Conservation (phyloP, 768 basidiomycete genomes). For the Melanogaster broomeanus region DNA sequence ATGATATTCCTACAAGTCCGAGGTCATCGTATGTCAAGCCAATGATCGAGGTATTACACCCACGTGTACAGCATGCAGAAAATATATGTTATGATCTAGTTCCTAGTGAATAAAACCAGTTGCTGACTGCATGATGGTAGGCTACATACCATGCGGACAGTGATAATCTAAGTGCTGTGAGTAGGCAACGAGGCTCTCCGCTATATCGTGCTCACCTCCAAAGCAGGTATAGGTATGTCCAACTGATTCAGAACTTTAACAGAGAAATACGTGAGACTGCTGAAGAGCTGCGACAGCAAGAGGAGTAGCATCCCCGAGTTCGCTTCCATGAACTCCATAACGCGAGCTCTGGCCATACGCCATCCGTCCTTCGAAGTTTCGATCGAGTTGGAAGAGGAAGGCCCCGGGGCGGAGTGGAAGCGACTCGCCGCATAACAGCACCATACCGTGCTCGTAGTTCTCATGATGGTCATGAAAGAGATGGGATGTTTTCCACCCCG, state of each 20-base stretch:
- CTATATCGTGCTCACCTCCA: conserved; percentile 44
- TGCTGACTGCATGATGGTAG: neutral
- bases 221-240: conserved; percentile 56
- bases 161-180: conserved; percentile 42
- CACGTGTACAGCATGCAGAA: conserved; percentile 53
- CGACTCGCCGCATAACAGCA: neutral
- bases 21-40: conserved; percentile 63
- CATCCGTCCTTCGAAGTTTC: neutral
- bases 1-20: conserved; percentile 62
- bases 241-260: conserved; percentile 67
- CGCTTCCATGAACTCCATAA: conserved; percentile 14
- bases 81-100: conserved; percentile 53
- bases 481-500: too few relatives aligned
- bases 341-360: conserved; percentile 3
- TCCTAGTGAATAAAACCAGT: neutral
- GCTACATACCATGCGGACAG: conserved; percentile 55
- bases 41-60: conserved; percentile 31
- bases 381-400: neutral
- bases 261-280: conserved; percentile 58
- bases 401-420: neutral
- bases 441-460: neutral
- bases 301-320: conserved; percentile 67
- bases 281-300: conserved; percentile 56
- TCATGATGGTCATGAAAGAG: neutral
- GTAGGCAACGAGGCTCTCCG: neutral